These are phyloP conservation scores for Colletotrichum sp. DNA, from an alignment of 2,329 filamentous ascomycete genomes.

Conservation along the genomic window DNA sequence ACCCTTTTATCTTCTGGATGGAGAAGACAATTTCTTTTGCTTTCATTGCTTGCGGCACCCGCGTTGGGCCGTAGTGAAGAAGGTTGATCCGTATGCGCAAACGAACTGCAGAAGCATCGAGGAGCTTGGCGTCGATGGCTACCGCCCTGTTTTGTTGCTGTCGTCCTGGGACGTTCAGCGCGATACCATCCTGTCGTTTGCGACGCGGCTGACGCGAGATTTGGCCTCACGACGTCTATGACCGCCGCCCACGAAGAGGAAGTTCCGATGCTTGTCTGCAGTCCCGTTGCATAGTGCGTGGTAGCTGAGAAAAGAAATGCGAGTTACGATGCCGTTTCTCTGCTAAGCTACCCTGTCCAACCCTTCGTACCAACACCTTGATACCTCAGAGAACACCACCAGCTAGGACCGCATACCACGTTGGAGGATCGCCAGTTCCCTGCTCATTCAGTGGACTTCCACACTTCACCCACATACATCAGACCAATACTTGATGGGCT, in stretches of 20 bases:
- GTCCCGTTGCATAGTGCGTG: background rate
- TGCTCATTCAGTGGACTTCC: background rate
- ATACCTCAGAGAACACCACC: background rate
- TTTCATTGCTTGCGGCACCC: conserved; percentile 58
- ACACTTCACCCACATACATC: background rate
- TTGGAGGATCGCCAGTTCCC: background rate
- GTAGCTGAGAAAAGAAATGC: background rate
- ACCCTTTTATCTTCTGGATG: conserved; percentile 39
- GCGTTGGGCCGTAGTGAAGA: conserved; percentile 48
- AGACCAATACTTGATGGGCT: background rate
- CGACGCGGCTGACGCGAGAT: background rate
- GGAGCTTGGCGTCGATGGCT: background rate
- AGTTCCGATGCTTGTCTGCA: background rate
- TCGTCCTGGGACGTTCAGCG: background rate
- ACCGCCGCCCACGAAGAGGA: background rate
- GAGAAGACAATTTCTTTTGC: conserved; percentile 29
- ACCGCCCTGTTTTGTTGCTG: background rate
- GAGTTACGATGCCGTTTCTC: background rate
- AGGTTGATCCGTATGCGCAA: conserved; percentile 36
- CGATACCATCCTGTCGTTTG: background rate
- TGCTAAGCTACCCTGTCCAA: background rate
- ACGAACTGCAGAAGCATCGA: background rate
- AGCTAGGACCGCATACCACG: background rate
- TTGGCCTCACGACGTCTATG: background rate
- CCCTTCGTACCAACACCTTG: background rate